Percentiles rank a stretch among this genome's conserved stretches.
Conservation (phyloP, 148 eudicot species). For the Silene latifolia region DNA sequence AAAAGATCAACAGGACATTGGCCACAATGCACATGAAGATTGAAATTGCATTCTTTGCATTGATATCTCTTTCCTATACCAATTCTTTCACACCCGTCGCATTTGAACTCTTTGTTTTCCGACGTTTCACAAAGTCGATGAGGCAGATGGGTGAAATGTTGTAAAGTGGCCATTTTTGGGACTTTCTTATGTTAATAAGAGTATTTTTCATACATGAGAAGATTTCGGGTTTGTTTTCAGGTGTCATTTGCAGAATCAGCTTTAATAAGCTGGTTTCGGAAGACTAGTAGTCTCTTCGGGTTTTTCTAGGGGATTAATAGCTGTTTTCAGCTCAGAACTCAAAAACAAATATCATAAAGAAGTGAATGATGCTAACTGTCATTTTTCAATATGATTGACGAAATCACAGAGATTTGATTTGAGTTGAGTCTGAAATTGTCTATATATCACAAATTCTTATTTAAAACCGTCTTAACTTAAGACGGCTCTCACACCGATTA, state of each 20-base stretch:
- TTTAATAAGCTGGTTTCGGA: not conserved
- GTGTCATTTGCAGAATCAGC: not conserved
- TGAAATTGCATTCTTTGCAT: constrained; percentile 20
- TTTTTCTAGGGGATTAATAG: not conserved
- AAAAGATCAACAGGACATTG: constrained; percentile 10
- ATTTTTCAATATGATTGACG: not conserved
- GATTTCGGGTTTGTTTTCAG: not conserved
- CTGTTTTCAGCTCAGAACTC: constrained; percentile 10
- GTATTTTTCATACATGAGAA: not conserved
- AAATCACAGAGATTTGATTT: not conserved
- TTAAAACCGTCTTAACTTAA: no score
- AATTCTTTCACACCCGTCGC: constrained; percentile 18
- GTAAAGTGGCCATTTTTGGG: constrained; percentile 11
- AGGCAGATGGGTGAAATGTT: constrained; percentile 20
- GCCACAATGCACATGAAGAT: constrained; percentile 16
- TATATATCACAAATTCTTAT: not conserved
- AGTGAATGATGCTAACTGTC: not conserved
- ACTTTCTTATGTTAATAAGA: not conserved
- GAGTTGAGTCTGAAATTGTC: no score
- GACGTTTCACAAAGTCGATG: constrained; percentile 8
- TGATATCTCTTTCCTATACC: constrained; percentile 23
- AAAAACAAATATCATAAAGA: not conserved
- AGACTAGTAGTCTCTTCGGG: not conserved
- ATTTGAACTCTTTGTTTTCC: constrained; percentile 10
- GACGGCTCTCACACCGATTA: no score